phyloP scores from a whole-genome alignment of 352 stramenopile genomes.

The Thraustochytrium sp. region DNA sequence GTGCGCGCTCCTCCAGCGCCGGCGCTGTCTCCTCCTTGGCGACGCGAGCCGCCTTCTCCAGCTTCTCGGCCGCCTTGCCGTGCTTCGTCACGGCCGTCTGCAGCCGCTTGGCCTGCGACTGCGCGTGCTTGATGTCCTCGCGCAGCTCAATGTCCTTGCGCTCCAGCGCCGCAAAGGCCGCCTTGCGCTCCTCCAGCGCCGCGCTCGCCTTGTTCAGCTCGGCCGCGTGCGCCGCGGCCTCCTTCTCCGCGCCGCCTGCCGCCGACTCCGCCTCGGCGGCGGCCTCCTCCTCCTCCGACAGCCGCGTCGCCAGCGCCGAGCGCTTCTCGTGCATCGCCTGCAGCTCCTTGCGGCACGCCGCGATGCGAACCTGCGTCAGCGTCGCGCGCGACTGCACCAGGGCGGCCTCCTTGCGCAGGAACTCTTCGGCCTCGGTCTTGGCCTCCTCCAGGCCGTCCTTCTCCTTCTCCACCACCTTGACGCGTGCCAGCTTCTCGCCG shows the following conservation, averaged over 20 bases:
- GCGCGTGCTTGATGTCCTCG: conserved; percentile 93
- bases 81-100: conserved; percentile 78
- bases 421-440: conserved; percentile 87
- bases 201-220: conserved; percentile 73
- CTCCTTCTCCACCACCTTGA: conserved; percentile 97
- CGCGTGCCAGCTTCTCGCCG: conserved; percentile 90
- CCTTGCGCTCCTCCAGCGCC: conserved; percentile 79
- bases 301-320: background rate
- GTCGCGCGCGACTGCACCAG: conserved; percentile 65
- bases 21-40: conserved; percentile 78
- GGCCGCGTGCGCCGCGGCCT: background rate
- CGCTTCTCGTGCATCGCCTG: background rate
- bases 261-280: background rate
- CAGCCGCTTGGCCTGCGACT: conserved; percentile 83
- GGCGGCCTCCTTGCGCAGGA: conserved; percentile 87
- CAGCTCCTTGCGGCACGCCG: background rate
- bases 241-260: background rate
- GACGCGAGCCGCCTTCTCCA: conserved; percentile 66
- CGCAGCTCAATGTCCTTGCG: conserved; percentile 93
- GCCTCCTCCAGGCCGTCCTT: conserved; percentile 84
- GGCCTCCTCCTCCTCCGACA: conserved; percentile 4
- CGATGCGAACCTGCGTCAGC: conserved; percentile 14
- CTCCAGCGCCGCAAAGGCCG: conserved; percentile 89
- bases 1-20: conserved; percentile 70
- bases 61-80: conserved; percentile 75